Evolutionary conservation across 306 rosid species (phyloP).

Genomic region (Acacia confusa): DNA sequence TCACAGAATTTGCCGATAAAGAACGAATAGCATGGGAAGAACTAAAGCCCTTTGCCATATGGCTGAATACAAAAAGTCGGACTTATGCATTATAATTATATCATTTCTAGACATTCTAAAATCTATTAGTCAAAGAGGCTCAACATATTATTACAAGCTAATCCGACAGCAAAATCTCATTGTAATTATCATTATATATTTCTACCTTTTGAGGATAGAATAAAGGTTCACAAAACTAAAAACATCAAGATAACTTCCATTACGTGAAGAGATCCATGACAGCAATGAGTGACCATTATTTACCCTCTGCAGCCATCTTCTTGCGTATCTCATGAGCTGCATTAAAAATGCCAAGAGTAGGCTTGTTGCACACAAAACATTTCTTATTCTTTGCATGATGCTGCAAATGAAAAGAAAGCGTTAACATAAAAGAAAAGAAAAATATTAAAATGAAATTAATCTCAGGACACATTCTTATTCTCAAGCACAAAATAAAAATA

Average conservation of each 20-base stretch:
- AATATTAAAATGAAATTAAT: neutral
- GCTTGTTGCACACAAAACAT: slow-evolving; percentile 81
- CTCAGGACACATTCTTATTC: slow-evolving; percentile 3
- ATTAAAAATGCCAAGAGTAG: slow-evolving; percentile 71
- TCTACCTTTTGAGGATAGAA: neutral
- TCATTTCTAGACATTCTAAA: slow-evolving; percentile 7
- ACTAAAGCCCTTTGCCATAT: neutral
- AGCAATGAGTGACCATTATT: slow-evolving; percentile 23
- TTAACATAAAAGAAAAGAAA: neutral
- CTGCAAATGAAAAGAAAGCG: slow-evolving; percentile 38
- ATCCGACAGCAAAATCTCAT: neutral
- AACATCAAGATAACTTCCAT: neutral
- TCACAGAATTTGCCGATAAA: neutral
- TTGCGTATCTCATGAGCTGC: slow-evolving; percentile 68
- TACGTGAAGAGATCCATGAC: slow-evolving; percentile 7
- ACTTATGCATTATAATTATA: neutral
- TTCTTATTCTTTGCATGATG: slow-evolving; percentile 84
- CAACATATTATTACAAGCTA: slow-evolving; percentile 13
- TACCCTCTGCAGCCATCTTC: slow-evolving; percentile 55
- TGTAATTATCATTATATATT: slow-evolving; percentile 5
- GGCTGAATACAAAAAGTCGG: neutral
- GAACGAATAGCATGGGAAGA: neutral
- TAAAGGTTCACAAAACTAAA: neutral
- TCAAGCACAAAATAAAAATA: neutral
- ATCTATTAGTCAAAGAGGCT: slow-evolving; percentile 18